Conservation (phyloP, 1,139 yeast genomes). For the Yamadazyma atmosphaerica region DNA sequence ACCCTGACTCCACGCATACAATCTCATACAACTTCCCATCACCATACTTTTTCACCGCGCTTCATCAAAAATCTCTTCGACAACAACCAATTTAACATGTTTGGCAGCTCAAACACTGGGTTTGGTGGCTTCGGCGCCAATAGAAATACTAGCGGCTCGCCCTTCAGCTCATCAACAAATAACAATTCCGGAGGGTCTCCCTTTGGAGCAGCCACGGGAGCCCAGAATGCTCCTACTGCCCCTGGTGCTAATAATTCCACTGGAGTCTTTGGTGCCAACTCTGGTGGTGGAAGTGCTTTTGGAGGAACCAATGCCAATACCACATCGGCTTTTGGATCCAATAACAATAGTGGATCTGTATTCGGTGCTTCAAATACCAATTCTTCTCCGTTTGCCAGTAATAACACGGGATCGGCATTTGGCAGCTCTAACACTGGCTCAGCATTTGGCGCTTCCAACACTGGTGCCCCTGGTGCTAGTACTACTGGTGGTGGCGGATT, state of each 20-base stretch:
- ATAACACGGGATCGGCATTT: slow-evolving; percentile 18
- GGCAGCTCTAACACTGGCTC: slow-evolving; percentile 15
- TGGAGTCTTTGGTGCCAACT: slow-evolving; percentile 10
- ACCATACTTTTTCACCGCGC: too few relatives aligned
- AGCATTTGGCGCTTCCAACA: slow-evolving; percentile 18
- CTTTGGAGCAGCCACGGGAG: slow-evolving; percentile 18
- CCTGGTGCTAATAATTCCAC: slow-evolving; percentile 7
- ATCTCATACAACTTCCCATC: too few relatives aligned
- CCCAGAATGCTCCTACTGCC: slow-evolving; percentile 12
- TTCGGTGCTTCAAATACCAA: slow-evolving; percentile 29
- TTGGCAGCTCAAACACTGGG: slow-evolving; percentile 47
- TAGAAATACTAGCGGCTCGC: slow-evolving; percentile 27
- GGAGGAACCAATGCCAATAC: slow-evolving; percentile 27
- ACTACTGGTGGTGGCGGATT: slow-evolving; percentile 23
- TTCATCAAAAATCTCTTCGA: not conserved
- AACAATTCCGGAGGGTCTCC: slow-evolving; percentile 22
- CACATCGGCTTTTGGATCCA: slow-evolving; percentile 23
- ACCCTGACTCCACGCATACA: too few relatives aligned
- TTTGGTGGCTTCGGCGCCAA: slow-evolving; percentile 62
- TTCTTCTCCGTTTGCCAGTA: too few relatives aligned
- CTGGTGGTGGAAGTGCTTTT: slow-evolving; percentile 19
- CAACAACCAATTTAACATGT: slow-evolving; percentile 24
- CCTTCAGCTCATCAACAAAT: slow-evolving; percentile 30
- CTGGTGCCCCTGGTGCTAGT: slow-evolving; percentile 8
- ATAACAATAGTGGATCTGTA: slow-evolving; percentile 16